Percentiles rank a stretch among this genome's conserved stretches.
These are phyloP conservation scores for Naganishia albida DNA, from an alignment of 1,284 basidiomycete genomes.

Conservation along the genomic window DNA sequence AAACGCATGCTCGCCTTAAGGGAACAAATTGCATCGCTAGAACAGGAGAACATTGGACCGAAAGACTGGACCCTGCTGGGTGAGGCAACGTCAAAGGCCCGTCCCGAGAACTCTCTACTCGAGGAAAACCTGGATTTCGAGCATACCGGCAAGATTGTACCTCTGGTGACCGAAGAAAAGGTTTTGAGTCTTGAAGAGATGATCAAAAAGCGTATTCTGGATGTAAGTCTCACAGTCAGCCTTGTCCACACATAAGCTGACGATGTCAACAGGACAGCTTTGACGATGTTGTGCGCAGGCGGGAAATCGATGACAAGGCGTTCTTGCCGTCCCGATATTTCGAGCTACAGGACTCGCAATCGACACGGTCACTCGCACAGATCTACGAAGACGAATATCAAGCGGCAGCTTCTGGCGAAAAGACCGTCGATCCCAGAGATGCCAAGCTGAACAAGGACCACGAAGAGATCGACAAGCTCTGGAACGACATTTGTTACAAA, in stretches of 20 bases:
- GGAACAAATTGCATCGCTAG: conserved; percentile 59
- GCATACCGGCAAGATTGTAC: conserved; percentile 77
- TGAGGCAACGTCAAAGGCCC: conserved; percentile 76
- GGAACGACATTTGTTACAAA: conserved; percentile 84
- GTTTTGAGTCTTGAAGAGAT: conserved; percentile 82
- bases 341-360: conserved; percentile 86
- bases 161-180: conserved; percentile 85
- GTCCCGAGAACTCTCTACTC: conserved; percentile 88
- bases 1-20: conserved; percentile 57
- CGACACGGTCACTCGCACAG: conserved; percentile 84
- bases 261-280: conserved; percentile 61
- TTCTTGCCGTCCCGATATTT: conserved; percentile 88
- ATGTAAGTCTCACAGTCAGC: conserved; percentile 56
- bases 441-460: conserved; percentile 87
- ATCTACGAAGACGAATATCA: conserved; percentile 94
- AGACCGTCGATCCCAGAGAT: conserved; percentile 73
- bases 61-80: conserved; percentile 92
- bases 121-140: conserved; percentile 97
- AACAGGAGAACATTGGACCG: conserved; percentile 59
- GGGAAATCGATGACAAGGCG: conserved; percentile 75
- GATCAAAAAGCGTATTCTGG: conserved; percentile 87
- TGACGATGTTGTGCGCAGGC: conserved; percentile 85
- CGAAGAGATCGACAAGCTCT: conserved; percentile 75
- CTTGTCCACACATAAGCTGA: background rate
- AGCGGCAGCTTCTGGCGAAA: conserved; percentile 58